Base-by-base conservation (phyloP, 805 yeast genomes). In the Helenozyma rhizophorensis region DNA sequence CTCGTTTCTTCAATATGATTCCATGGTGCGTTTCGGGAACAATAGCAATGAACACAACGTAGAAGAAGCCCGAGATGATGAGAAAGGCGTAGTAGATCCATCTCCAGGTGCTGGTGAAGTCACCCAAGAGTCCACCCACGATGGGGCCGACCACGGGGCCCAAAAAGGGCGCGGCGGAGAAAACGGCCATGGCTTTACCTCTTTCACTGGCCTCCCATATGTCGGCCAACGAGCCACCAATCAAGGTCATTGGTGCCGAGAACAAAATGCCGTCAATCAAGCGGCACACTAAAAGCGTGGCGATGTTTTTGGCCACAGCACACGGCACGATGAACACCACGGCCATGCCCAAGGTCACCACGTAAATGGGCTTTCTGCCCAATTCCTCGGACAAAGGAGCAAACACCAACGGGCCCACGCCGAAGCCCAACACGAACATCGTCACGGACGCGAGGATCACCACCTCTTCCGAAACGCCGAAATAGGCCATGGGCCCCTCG, bases 91-190 rank as follows among this genome's bases (percentile, higher is more conserved):
- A 78, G 50, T 78, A 80, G 25, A 73, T 55, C 87, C 86, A 81
- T 60, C 87, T 69, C 87, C 87, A 81, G 18, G 80, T 75, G 6
- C 79, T 60, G n/a, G 64, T 68, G 40, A 71, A 58, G 48, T 74
- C 81, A 32, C 76, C 79, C 39, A 80, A 62, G 37, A 65, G 70
- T 25, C 84, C 83, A 33, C 87, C 87, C 36, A 78, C 61, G 19
- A 78, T 57, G 9, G 84, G 89, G 31, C 88, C 83, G 50, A 74
- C 54, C 30, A 72, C 76, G 9, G 87, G 86, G 30, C 85, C 86
- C 30, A 80, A 43, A 45, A 85, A 80, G 3, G 87, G 86, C 29
- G 86, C 87, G 28, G 81, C 80, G 14, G 93, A 88, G 9, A 88
- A 83, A 35, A 83, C 58, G 18, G 72, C 67, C 76, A 72, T 71